A percentile compares a stretch with the other conserved stretches of the same genome.
Conservation (phyloP, 164 flowering plant species). For the Dillenia turbinata region DNA sequence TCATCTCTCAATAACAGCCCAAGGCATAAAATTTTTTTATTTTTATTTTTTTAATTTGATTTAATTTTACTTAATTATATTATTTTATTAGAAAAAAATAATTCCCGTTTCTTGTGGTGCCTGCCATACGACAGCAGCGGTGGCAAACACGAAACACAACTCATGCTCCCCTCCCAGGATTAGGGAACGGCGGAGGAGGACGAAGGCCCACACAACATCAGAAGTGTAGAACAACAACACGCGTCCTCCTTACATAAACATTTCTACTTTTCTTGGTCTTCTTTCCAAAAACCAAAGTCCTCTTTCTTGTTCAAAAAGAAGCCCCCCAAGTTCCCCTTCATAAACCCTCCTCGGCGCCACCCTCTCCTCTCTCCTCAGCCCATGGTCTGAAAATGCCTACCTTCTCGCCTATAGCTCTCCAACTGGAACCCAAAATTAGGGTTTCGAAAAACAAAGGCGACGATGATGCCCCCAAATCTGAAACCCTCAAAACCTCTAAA, state of each 20-base stretch:
- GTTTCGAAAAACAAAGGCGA: background rate
- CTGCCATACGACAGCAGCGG: too few species aligned
- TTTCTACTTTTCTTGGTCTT: background rate
- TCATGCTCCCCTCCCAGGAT: too few species aligned
- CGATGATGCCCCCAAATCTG: background rate
- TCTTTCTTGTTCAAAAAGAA: background rate
- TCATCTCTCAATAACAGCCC: too few species aligned
- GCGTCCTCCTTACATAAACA: background rate
- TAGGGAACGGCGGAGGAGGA: too few species aligned
- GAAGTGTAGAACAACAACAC: too few species aligned
- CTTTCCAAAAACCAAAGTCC: background rate
- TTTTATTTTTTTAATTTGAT: too few species aligned
- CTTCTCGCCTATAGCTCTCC: constrained; percentile 12
- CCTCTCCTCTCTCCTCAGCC: background rate
- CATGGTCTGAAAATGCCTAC: constrained; percentile 15
- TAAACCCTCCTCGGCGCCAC: background rate
- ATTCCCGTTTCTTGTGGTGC: too few species aligned
- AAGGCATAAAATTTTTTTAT: too few species aligned
- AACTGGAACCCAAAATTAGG: constrained; percentile 11
- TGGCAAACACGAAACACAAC: too few species aligned
- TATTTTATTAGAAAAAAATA: too few species aligned
- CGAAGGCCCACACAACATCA: too few species aligned
- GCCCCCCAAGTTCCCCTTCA: background rate
- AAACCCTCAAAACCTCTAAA: background rate
- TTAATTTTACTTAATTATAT: too few species aligned